phyloP scores from a whole-genome alignment of 805 yeast genomes.

The Wickerhamiella parazyma region DNA sequence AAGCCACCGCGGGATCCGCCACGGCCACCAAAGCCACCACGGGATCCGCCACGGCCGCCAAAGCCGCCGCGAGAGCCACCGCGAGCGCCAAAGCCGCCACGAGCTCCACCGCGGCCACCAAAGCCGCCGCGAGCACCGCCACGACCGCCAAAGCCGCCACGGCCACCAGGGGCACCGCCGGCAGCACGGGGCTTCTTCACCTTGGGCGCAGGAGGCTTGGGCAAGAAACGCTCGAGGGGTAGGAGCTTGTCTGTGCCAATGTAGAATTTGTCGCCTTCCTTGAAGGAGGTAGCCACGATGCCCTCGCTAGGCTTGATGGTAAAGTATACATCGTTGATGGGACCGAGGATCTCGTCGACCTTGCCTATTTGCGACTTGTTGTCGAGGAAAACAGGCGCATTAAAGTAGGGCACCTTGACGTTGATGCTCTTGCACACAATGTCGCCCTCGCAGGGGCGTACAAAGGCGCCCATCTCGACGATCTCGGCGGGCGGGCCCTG shows the following conservation, averaged over 20 bases:
- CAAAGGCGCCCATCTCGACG: constrained; percentile 85
- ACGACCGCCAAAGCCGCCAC: constrained; percentile 36
- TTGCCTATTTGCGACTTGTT: constrained; percentile 94
- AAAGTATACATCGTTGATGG: constrained; percentile 93
- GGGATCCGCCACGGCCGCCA: constrained; percentile 28
- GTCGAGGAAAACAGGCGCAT: constrained; percentile 94
- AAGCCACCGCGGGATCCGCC: constrained; percentile 28
- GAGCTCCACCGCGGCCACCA: constrained; percentile 32
- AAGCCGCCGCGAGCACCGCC: constrained; percentile 32
- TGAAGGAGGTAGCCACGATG: constrained; percentile 84
- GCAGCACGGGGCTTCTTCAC: constrained; percentile 38
- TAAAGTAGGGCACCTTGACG: constrained; percentile 90
- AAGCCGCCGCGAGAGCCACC: constrained; percentile 36
- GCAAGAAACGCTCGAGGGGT: constrained; percentile 93
- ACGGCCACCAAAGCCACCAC: constrained; percentile 30
- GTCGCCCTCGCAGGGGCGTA: constrained; percentile 93
- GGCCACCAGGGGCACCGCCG: constrained; percentile 61
- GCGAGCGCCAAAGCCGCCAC: constrained; percentile 33
- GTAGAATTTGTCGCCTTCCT: constrained; percentile 89
- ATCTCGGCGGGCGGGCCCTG: constrained; percentile 96
- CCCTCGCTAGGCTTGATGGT: constrained; percentile 95
- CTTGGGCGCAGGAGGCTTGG: constrained; percentile 50
- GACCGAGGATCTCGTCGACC: constrained; percentile 96
- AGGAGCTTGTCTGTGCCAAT: constrained; percentile 91
- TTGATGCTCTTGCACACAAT: constrained; percentile 92